Base-by-base conservation (phyloP, 345 rosid genomes). In the Aethionema arabicum region DNA sequence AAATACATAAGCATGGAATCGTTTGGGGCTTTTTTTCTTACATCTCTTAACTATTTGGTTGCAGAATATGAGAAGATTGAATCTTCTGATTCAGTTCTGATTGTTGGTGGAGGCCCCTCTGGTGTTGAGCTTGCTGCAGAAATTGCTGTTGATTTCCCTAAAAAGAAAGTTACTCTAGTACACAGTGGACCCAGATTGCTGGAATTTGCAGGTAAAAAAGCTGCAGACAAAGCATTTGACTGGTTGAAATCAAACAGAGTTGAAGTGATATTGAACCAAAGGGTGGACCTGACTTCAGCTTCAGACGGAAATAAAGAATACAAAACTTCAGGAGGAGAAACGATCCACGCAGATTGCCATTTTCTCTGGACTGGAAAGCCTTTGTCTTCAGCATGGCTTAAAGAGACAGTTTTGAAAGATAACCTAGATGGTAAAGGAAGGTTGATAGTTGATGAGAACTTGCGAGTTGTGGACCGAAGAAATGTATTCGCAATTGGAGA, bases 111-210 rank as follows among this genome's bases (percentile, higher is more conserved):
- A 49, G 98, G 98, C 46, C 98, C 96, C 0, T 74, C 91, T 7
- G 98, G 95, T 43, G 95, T 92, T 5, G 96, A 92, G 75, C 86
- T 92, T 72, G 96, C 93, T 11, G 98, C 84, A 15, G 96, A 92
- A 68, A 79, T 92, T 50, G 82, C 91, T 15, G 82, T 78, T 1
- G 85, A 78, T 65, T 86, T 79, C 52, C 89, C 89, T 0, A 82
- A 73, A 38, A 86, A 81, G 76, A 67, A 81, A 66, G 78, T 81
- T 43, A 81, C 78, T 2, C 73, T 86, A 32, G 92, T 83, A 47
- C 89, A 86, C 65, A 72, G 57, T n/a, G 89, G 89, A 61, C 72
- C 85, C 3, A 79, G 89, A 59, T 58, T 86, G 60, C 69, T 86
- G 58, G 92, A 81, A 51, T 86, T 72, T 81, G 65, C 81, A 46